Base-by-base conservation (phyloP, 495 filamentous ascomycete genomes). In the Aspergillus coremiiformis region DNA sequence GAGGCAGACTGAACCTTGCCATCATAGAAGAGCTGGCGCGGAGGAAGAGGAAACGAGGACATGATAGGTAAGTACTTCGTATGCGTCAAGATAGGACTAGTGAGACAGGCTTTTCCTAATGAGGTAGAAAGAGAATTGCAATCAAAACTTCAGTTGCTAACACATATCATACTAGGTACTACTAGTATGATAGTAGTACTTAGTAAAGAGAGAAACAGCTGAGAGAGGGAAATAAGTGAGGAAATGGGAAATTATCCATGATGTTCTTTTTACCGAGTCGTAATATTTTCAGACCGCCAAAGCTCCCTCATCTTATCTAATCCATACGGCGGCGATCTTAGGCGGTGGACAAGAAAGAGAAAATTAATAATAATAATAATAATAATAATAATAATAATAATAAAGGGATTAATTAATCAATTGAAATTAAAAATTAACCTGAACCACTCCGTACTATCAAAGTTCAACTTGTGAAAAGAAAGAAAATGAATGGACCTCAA, bases 21-120 rank as follows among this genome's bases (percentile, higher is more conserved):
- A 55, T 82, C 74, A 66, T 84, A 88, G 70, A 83, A 89, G 55
- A 86, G 78, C 57, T 81, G 76, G 55, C 76, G 82, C 21, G 76
- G 69, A 56, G 71, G 62, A 60, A 67, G 67, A 39, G 59, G 55
- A 50, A 63, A 57, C 32, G 70, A 60, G 49, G 63, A 53, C 76
- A 81, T 80, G 26, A n/a, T n/a, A n/a, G n/a, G n/a, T n/a, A n/a
- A n/a, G n/a, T n/a, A n/a, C n/a, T n/a, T n/a, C n/a, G 20, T 67
- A 15, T 35, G 32, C 32, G 14, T 14, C 12, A 35, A n/a, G 14
- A 35, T 35, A 14, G 12, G 14, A 14, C 12, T 14, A 35, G 24
- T 27, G 8, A 8, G 8, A 27, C 8, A 27, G 4, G 4, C 4
- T 4, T 27, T 27, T 8, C 8, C 24, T 27, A 27, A 27, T 4